These are phyloP conservation scores for Physcomitrium patens DNA, from an alignment of 225 moss, liverwort and hornwort genomes.

Conservation along the genomic window DNA sequence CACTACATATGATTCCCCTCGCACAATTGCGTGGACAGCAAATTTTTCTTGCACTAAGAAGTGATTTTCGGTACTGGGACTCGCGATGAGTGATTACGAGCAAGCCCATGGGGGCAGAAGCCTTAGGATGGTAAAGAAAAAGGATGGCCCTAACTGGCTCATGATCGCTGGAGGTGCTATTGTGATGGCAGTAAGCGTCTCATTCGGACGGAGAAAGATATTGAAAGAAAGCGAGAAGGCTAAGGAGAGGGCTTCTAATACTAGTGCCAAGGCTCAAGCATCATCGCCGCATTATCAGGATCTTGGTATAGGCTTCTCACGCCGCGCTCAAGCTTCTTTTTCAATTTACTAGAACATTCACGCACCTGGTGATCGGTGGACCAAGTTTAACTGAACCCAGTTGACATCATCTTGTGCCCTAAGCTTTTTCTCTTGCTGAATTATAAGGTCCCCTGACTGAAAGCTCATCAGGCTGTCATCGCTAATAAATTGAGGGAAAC, in stretches of 20 bases:
- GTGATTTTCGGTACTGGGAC: too few species aligned
- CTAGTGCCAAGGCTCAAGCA: not conserved
- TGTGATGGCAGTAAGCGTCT: conserved; percentile 32
- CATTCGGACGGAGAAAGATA: conserved; percentile 31
- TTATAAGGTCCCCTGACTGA: too few species aligned
- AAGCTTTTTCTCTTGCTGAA: too few species aligned
- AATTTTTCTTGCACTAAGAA: not conserved
- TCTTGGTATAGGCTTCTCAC: conserved; percentile 11
- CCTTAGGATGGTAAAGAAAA: conserved; percentile 13
- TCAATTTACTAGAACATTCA: not conserved
- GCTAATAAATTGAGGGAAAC: not conserved
- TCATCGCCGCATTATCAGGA: not conserved
- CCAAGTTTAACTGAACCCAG: not conserved
- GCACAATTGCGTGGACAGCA: not conserved
- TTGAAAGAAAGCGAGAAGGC: conserved; percentile 5
- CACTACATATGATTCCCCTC: not conserved
- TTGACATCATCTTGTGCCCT: too few species aligned
- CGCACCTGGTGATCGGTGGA: conserved; percentile 17
- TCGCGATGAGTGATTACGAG: conserved; percentile 27
- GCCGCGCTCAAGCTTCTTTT: not conserved
- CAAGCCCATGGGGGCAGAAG: not conserved
- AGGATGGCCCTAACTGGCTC: conserved; percentile 35
- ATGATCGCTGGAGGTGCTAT: conserved; percentile 43
- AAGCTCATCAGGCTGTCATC: too few species aligned
- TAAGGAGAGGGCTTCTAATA: not conserved